These are phyloP conservation scores for Cucumis sativus DNA, from an alignment of 306 rosid species.

Conservation along the genomic window Cucumber_9930_V3 NC_026661.2:11311501-11312000, in stretches of 20 bases:
- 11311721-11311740: too few species aligned
- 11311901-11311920: conserved; percentile 65
- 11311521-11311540: not conserved
- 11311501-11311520: conserved; percentile 19
- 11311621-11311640: not conserved
- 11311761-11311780: too few species aligned
- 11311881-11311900: conserved; percentile 73
- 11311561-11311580: conserved; percentile 20
- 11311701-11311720: too few species aligned
- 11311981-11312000: conserved; percentile 33
- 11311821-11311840: too few species aligned
- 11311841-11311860: conserved; percentile 8
- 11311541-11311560: not conserved
- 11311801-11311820: too few species aligned
- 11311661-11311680: too few species aligned
- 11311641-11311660: not conserved
- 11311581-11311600: conserved; percentile 64
- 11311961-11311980: conserved; percentile 59
- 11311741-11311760: too few species aligned
- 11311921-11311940: conserved; percentile 48
- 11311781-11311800: too few species aligned
- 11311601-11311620: conserved; percentile 29
- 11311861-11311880: conserved; percentile 63
- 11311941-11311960: conserved; percentile 35
- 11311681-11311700: too few species aligned